Evolutionary conservation across 495 filamentous ascomycete species (phyloP).

Genomic region (Penicillium argentinense): DNA sequence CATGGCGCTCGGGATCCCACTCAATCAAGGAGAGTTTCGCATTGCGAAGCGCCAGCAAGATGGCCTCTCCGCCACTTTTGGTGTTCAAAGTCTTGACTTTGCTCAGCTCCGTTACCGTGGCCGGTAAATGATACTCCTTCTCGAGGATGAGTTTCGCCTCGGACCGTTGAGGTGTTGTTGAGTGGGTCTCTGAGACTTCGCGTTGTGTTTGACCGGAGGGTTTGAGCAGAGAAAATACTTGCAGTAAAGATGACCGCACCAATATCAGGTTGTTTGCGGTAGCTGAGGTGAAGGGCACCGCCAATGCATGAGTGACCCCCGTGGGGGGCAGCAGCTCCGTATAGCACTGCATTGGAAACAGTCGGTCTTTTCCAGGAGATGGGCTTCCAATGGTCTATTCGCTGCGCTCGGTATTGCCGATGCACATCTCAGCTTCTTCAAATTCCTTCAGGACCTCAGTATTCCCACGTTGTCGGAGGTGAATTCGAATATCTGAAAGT

Average conservation of each 20-base stretch:
- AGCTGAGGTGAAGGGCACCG: constrained; percentile 71
- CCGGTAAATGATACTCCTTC: constrained; percentile 76
- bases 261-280: constrained; percentile 81
- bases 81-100: constrained; percentile 67
- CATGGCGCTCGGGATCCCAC: constrained; percentile 82
- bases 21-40: constrained; percentile 90
- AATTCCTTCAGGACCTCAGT: too few species aligned
- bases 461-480: too few species aligned
- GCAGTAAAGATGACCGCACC: constrained; percentile 85
- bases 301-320: constrained; percentile 85
- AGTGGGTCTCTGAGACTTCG: constrained; percentile 51
- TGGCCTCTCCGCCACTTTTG: constrained; percentile 78
- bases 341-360: constrained; percentile 68
- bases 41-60: constrained; percentile 81
- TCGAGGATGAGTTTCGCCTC: constrained; percentile 81
- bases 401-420: constrained; percentile 9
- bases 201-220: constrained; percentile 34
- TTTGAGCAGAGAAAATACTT: constrained; percentile 65
- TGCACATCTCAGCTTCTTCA: constrained; percentile 5
- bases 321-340: constrained; percentile 90
- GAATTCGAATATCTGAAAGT: constrained; percentile 1
- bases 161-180: constrained; percentile 18
- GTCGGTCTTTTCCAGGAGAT: neutral
- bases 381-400: constrained; percentile 18
- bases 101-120: constrained; percentile 78